These are phyloP conservation scores for Nicotiana paniculata DNA, from an alignment of 257 asterid species.

Conservation along the genomic window DNA sequence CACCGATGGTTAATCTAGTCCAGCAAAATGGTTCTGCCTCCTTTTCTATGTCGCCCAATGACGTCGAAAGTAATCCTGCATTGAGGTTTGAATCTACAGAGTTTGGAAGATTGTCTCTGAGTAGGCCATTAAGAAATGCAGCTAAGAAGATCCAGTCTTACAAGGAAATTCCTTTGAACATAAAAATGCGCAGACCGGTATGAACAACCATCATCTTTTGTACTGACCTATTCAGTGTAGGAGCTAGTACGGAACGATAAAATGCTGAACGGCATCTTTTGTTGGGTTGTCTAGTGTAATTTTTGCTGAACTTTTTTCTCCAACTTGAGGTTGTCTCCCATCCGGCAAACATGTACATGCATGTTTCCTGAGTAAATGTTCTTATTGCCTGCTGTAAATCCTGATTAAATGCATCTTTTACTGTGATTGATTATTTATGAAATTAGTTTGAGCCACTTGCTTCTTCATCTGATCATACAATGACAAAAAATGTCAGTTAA, in stretches of 20 bases:
- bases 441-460: neutral
- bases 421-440: neutral
- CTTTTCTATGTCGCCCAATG: neutral
- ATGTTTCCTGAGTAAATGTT: neutral
- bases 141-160: constrained; percentile 59
- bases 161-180: constrained; percentile 49
- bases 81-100: constrained; percentile 20
- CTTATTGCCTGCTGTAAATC: neutral
- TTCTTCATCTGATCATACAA: neutral
- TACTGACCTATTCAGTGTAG: neutral
- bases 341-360: neutral
- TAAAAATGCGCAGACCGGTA: constrained; percentile 60
- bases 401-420: neutral
- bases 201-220: constrained; percentile 14
- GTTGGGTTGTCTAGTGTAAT: neutral
- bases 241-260: neutral
- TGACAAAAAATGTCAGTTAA: neutral
- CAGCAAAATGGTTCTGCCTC: constrained; percentile 20
- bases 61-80: constrained; percentile 9
- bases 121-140: constrained; percentile 61
- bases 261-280: neutral
- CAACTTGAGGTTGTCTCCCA: neutral
- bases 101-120: constrained; percentile 32
- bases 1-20: constrained; percentile 13
- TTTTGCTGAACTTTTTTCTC: neutral